These are phyloP conservation scores for Thymus mandschuricus DNA, from an alignment of 257 asterid species.

Conservation along the genomic window DNA sequence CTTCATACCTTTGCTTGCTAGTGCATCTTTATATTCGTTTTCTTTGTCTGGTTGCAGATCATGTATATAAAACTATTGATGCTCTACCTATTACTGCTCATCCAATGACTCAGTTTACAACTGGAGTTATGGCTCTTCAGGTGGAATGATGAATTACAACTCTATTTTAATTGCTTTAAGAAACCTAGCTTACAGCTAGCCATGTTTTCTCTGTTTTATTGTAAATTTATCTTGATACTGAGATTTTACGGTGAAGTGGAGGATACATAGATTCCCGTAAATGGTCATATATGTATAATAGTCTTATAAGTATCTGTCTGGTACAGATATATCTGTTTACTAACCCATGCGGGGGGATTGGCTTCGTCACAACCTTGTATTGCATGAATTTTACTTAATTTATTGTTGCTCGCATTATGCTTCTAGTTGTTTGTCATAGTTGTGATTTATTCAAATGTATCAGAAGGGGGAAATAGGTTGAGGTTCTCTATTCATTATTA, in stretches of 20 bases:
- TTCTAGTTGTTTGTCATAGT: conserved; percentile 10
- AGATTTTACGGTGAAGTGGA: conserved; percentile 4
- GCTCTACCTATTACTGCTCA: conserved; percentile 81
- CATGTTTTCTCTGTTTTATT: neutral
- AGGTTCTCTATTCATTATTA: neutral
- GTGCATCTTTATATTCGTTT: conserved; percentile 17
- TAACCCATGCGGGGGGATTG: too few relatives aligned
- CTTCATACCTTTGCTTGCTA: neutral
- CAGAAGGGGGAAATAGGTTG: conserved; percentile 1
- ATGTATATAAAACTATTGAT: conserved; percentile 79
- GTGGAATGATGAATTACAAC: conserved; percentile 38
- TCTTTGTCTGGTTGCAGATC: conserved; percentile 60
- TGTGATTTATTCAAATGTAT: conserved; percentile 3
- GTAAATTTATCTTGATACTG: neutral
- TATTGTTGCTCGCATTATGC: conserved; percentile 20
- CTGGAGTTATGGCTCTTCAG: conserved; percentile 98
- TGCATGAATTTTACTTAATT: neutral
- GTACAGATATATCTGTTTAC: neutral
- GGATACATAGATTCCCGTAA: conserved; percentile 13
- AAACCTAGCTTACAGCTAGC: conserved; percentile 18
- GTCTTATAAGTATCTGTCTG: neutral
- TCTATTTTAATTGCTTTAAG: conserved; percentile 21
- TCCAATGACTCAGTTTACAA: conserved; percentile 96
- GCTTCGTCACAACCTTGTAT: neutral
- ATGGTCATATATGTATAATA: conserved; percentile 4